Conservation (phyloP, 225 moss, liverwort and hornwort species). For the Marchantia paleacea region DNA sequence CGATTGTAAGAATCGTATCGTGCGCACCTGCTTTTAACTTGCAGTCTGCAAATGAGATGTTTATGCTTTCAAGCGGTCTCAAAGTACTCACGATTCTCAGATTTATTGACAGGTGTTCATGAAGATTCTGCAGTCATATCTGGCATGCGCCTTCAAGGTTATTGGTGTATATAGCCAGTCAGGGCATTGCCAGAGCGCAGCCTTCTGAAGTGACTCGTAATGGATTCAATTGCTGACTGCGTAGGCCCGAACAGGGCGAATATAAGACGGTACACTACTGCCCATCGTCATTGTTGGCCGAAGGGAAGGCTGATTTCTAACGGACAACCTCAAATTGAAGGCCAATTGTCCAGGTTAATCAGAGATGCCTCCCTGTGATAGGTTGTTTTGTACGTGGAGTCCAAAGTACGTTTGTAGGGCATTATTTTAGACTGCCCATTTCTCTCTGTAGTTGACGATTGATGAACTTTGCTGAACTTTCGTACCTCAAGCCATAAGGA, state of each 20-base stretch:
- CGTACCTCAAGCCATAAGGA: not conserved
- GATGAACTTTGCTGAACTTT: not conserved
- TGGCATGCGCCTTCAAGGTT: not conserved
- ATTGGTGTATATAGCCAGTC: not conserved
- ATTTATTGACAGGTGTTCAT: not conserved
- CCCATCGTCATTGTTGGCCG: slow-evolving; percentile 31
- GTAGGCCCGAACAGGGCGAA: slow-evolving; percentile 20
- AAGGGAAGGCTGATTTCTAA: slow-evolving; percentile 24
- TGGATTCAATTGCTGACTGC: slow-evolving; percentile 33
- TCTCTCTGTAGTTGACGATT: too few species aligned
- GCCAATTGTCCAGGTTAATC: slow-evolving; percentile 27
- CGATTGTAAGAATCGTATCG: not conserved
- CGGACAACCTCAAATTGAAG: slow-evolving; percentile 24
- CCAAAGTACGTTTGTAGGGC: not conserved
- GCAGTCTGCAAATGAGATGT: not conserved
- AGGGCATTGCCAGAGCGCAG: not conserved
- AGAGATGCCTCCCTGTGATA: not conserved
- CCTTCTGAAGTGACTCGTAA: slow-evolving; percentile 2
- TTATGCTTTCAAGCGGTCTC: not conserved
- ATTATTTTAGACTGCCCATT: not conserved
- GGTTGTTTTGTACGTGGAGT: not conserved
- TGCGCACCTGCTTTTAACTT: not conserved
- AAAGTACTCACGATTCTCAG: not conserved
- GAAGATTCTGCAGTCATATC: not conserved
- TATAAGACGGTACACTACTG: slow-evolving; percentile 22